Base-by-base conservation (phyloP, 768 basidiomycete species). In the Tulasnella sp. region DNA sequence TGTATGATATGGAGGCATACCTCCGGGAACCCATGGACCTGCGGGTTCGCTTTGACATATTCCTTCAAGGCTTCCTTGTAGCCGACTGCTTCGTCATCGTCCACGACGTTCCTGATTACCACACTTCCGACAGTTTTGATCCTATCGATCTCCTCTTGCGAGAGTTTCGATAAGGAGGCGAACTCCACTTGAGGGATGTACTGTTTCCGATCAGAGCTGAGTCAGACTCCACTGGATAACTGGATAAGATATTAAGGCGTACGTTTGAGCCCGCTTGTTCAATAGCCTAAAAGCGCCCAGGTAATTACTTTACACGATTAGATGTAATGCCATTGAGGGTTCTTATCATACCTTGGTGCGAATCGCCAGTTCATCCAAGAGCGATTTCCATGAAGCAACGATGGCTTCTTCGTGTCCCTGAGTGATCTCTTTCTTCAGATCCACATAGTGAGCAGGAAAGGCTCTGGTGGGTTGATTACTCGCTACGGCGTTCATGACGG, bases 141-240 rank as follows among this genome's bases (percentile, higher is more conserved):
- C 53, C 67, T 72, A 2, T 75, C 74, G 5, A 84, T 61, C 30
- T 77, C 70, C 19, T 80, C 78, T 0, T 66, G 58, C 45, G 73
- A 71, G 43, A 86, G 69, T 21, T 67, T 75, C 4, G 73, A 67
- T 15, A 87, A 70, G 47, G 83, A 77, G 3, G 73, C 66, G 66
- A 84, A 84, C 17, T 78, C 72, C 51, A 86, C 77, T 68, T 81
- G 79, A 3, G 85, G 84, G 41, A 86, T 75, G 64, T 75, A 78
- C 83, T 85, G 29, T 13, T 9, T 19, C 3, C 29, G 30, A 4
- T 1, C 10, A 21, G 48, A 21, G 10, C 13, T 10, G 26, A 2
- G 48, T 0, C 3, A 48, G 59, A 17, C 17, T 17, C 19, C 7
- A 54, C 47, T 21, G 3, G 24, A 24, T 5, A 24, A 30, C 23